Conservation (phyloP, 352 stramenopile genomes). For the Globisporangium paroecandrum region DNA sequence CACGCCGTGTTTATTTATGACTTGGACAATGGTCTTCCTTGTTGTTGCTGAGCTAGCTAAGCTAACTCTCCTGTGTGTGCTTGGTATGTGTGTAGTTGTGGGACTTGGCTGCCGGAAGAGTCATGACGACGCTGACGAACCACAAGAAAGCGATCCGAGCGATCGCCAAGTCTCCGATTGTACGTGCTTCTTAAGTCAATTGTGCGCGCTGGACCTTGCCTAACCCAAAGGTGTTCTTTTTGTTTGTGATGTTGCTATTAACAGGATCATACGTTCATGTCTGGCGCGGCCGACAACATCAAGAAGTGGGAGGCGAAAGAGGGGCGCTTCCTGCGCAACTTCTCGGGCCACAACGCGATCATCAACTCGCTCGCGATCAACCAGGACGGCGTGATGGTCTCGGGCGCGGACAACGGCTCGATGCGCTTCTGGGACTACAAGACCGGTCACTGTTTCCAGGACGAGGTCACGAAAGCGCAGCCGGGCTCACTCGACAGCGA, state of each 20-base stretch:
- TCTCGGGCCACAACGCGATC: slow-evolving; percentile 96
- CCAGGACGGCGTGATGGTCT: slow-evolving; percentile 96
- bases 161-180: slow-evolving; percentile 84
- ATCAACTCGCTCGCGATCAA: slow-evolving; percentile 99
- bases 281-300: slow-evolving; percentile 95
- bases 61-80: background rate
- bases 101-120: slow-evolving; percentile 97
- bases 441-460: slow-evolving; percentile 98
- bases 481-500: slow-evolving; percentile 97
- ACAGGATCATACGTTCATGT: slow-evolving; percentile 96
- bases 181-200: slow-evolving; percentile 25
- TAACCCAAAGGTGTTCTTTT: background rate
- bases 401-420: slow-evolving; percentile 95
- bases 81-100: slow-evolving; percentile 74
- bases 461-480: slow-evolving; percentile 91
- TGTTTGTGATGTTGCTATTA: slow-evolving; percentile 13
- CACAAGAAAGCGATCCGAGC: slow-evolving; percentile 98
- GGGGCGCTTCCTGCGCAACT: slow-evolving; percentile 95
- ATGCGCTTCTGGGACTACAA: slow-evolving; percentile 99
- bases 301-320: slow-evolving; percentile 99
- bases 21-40: background rate
- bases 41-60: background rate
- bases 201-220: background rate
- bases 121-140: slow-evolving; percentile 99
- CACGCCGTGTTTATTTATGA: no score